These are phyloP conservation scores for Cyclotella atomus DNA, from an alignment of 108 stramenopile genomes.

Conservation along the genomic window DNA sequence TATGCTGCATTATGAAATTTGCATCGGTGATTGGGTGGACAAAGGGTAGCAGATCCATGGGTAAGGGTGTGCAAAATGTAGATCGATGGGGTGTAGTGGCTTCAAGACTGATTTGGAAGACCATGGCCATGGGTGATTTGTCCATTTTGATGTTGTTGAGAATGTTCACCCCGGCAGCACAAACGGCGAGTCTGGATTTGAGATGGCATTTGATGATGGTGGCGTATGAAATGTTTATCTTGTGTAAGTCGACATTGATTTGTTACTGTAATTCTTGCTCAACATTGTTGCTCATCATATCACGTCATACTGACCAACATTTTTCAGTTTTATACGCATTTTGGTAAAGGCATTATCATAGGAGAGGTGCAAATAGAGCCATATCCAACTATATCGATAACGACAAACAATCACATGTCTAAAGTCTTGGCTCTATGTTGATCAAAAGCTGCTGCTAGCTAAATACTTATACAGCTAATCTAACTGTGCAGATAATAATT, in stretches of 20 bases:
- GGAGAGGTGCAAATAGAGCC: too few relatives aligned
- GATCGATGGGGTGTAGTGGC: constrained; percentile 75
- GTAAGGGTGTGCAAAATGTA: constrained; percentile 51
- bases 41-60: constrained; percentile 35
- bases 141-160: constrained; percentile 71
- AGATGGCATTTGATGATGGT: constrained; percentile 88
- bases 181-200: constrained; percentile 80
- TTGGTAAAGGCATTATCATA: constrained; percentile 29
- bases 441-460: not conserved
- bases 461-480: too few relatives aligned
- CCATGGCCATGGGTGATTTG: constrained; percentile 63
- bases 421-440: not conserved
- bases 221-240: constrained; percentile 84
- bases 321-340: constrained; percentile 35
- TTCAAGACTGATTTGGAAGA: constrained; percentile 82
- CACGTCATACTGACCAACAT: not conserved
- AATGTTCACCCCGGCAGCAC: constrained; percentile 74
- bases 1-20: constrained; percentile 73
- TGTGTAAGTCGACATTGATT: constrained; percentile 48
- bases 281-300: not conserved
- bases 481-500: too few relatives aligned
- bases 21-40: constrained; percentile 55
- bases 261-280: not conserved
- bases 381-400: too few relatives aligned
- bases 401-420: too few relatives aligned